These are phyloP conservation scores for Grosmannia serpens DNA, from an alignment of 2,329 filamentous ascomycete species.

Conservation along the genomic window DNA sequence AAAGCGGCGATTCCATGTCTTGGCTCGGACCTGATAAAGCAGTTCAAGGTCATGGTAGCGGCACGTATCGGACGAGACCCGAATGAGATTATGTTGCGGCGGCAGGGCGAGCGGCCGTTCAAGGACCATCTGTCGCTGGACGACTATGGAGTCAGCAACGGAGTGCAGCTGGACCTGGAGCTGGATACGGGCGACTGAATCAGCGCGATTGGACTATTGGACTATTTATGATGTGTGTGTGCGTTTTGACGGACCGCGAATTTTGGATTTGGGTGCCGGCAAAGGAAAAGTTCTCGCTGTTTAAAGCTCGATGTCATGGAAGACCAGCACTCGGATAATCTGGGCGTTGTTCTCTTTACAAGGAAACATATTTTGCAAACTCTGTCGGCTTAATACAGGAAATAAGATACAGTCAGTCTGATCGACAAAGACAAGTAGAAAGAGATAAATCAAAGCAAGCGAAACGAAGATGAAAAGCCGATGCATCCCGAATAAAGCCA, in stretches of 20 bases:
- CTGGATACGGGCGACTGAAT: conserved; percentile 48
- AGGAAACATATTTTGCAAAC: too few species aligned
- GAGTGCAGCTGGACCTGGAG: conserved; percentile 58
- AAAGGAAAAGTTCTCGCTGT: not conserved
- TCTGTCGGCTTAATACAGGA: too few species aligned
- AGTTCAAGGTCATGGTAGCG: conserved; percentile 87
- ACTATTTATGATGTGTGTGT: not conserved
- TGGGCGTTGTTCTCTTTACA: too few species aligned
- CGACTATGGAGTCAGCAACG: conserved; percentile 91
- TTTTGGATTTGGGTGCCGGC: not conserved
- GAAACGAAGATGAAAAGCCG: not conserved
- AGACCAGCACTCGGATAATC: too few species aligned
- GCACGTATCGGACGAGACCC: conserved; percentile 79
- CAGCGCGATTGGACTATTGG: not conserved
- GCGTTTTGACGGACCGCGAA: not conserved
- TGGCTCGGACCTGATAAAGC: conserved; percentile 68
- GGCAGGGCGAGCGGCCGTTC: conserved; percentile 86
- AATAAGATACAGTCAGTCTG: too few species aligned
- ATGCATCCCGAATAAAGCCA: not conserved
- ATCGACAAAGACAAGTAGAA: not conserved
- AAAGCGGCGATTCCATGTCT: conserved; percentile 88
- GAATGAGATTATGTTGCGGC: conserved; percentile 82
- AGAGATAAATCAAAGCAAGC: not conserved
- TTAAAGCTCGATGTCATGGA: too few species aligned
- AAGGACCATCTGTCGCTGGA: conserved; percentile 80